A percentile compares a stretch with the other conserved stretches of the same genome.
phyloP scores from a whole-genome alignment of 768 basidiomycete genomes.

The Glaciozyma martinii region DNA sequence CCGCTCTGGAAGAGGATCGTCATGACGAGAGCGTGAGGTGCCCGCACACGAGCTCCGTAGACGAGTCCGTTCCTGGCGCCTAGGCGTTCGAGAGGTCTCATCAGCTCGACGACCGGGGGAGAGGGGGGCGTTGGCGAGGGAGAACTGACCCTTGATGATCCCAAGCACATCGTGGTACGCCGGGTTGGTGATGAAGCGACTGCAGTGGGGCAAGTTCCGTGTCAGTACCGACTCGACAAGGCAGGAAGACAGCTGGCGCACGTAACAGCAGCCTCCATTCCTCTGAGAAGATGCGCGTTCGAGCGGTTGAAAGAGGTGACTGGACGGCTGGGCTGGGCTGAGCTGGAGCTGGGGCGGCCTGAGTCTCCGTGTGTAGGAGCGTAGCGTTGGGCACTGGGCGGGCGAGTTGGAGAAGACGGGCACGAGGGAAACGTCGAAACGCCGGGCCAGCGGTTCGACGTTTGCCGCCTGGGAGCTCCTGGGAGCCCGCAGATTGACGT shows the following conservation, averaged over 20 bases:
- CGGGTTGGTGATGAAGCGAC: slow-evolving; percentile 45
- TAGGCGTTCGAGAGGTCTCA: too few species aligned
- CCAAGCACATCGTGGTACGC: slow-evolving; percentile 81
- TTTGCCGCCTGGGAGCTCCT: too few species aligned
- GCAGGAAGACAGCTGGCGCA: too few species aligned
- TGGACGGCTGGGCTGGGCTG: background rate
- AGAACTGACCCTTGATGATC: slow-evolving; percentile 72
- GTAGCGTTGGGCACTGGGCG: too few species aligned
- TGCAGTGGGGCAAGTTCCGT: too few species aligned
- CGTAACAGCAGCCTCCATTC: background rate
- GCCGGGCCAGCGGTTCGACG: too few species aligned
- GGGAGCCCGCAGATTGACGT: background rate
- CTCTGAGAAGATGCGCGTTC: background rate
- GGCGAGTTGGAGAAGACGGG: too few species aligned
- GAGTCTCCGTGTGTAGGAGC: too few species aligned
- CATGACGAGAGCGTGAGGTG: slow-evolving; percentile 96
- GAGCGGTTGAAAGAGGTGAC: background rate
- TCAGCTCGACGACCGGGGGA: background rate
- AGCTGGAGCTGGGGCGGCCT: too few species aligned
- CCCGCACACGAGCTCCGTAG: slow-evolving; percentile 81
- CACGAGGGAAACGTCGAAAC: too few species aligned
- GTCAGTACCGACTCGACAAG: too few species aligned
- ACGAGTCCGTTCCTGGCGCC: slow-evolving; percentile 65
- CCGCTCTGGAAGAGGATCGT: slow-evolving; percentile 85
- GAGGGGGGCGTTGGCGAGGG: background rate